These are phyloP conservation scores for Xylariaceae sp. DNA, from an alignment of 2,329 filamentous ascomycete genomes.

Conservation along the genomic window DNA sequence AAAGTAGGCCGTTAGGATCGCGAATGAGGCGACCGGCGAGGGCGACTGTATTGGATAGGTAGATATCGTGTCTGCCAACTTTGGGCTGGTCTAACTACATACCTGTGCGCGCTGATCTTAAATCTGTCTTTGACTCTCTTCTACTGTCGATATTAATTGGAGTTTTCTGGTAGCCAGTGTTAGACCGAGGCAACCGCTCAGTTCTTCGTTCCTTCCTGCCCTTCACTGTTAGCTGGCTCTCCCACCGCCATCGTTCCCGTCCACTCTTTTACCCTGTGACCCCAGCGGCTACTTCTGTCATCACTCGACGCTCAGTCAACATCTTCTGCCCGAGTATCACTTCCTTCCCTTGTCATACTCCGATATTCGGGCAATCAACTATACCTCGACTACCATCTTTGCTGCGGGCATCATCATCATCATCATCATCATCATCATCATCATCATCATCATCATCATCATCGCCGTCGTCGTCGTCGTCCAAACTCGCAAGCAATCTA, in stretches of 20 bases:
- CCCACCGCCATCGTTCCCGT: neutral
- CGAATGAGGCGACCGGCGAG: no score
- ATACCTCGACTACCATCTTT: neutral
- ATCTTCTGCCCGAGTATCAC: neutral
- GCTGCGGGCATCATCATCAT: neutral
- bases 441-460: no score
- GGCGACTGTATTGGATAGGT: no score
- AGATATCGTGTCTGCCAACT: no score
- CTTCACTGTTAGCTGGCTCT: neutral
- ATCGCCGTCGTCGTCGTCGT: neutral
- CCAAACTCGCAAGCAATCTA: neutral
- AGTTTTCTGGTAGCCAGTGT: neutral
- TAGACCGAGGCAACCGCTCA: neutral
- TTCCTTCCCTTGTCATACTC: neutral
- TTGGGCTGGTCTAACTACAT: neutral
- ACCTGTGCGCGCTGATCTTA: neutral
- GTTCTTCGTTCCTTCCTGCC: neutral
- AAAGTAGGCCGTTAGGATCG: neutral
- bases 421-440: no score
- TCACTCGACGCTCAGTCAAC: neutral
- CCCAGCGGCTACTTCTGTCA: neutral
- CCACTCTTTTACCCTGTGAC: neutral
- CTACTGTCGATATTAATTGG: neutral
- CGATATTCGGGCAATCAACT: neutral
- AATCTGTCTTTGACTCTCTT: neutral